A percentile compares a stretch with the other conserved stretches of the same genome.
Evolutionary conservation across 345 rosid species (phyloP).

Genomic region (Citrus reticulata): DNA sequence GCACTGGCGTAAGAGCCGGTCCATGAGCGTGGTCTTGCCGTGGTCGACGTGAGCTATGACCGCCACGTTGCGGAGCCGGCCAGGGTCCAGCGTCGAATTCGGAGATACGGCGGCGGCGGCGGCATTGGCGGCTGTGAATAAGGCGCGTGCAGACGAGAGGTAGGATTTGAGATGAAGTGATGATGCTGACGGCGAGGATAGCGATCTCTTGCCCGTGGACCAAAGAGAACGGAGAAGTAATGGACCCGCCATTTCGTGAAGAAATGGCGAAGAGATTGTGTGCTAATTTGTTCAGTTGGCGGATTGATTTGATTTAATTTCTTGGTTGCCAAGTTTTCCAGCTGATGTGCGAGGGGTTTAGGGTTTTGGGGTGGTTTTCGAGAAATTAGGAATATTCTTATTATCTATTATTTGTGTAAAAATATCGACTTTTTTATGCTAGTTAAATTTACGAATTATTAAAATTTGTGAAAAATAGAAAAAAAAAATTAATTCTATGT

Average conservation of each 20-base stretch:
- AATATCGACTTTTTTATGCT: neutral
- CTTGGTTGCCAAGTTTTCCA: neutral
- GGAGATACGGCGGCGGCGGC: constrained; percentile 34
- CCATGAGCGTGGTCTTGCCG: constrained; percentile 98
- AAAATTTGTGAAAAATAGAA: too few relatives aligned
- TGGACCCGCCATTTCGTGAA: constrained; percentile 62
- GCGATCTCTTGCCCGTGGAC: constrained; percentile 49
- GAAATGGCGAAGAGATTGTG: constrained; percentile 1
- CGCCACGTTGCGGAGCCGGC: constrained; percentile 83
- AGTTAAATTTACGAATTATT: too few relatives aligned
- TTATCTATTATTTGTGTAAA: neutral
- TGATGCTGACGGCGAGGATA: constrained; percentile 31
- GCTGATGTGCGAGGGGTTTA: neutral
- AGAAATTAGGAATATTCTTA: neutral
- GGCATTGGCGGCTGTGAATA: constrained; percentile 43
- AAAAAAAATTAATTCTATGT: too few relatives aligned
- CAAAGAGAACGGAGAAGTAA: constrained; percentile 70
- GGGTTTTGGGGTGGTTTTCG: neutral
- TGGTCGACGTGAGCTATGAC: constrained; percentile 99
- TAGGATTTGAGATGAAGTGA: constrained; percentile 16
- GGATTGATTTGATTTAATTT: neutral
- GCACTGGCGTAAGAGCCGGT: constrained; percentile 93
- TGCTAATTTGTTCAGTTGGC: neutral
- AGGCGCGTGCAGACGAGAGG: constrained; percentile 36
- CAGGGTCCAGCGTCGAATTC: constrained; percentile 53